phyloP scores from a whole-genome alignment of 2,329 filamentous ascomycete genomes.

The Trichoderma harzianum region DNA sequence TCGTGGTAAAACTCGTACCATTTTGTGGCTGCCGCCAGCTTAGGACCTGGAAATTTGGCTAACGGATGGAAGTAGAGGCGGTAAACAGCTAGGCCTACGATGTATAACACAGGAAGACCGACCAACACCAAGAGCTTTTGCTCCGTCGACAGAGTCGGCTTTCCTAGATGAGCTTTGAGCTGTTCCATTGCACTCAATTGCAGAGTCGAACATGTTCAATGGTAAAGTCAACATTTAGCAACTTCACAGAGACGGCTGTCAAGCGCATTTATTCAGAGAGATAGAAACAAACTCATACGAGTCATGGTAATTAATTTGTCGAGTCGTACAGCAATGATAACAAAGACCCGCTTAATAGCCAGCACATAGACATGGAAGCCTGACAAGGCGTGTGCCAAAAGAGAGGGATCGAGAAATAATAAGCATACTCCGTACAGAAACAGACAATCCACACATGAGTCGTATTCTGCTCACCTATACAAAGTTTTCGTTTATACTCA shows the following conservation, averaged over 20 bases:
- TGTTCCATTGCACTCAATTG: not conserved
- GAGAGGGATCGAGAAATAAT: too few relatives aligned
- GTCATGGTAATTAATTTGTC: not conserved
- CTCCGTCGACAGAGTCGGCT: not conserved
- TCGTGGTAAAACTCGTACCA: slow-evolving; percentile 35
- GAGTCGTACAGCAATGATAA: not conserved
- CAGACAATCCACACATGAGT: too few relatives aligned
- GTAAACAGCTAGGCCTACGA: slow-evolving; percentile 10
- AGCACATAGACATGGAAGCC: not conserved
- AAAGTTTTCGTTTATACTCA: too few relatives aligned
- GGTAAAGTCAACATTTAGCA: too few relatives aligned
- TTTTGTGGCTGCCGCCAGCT: slow-evolving; percentile 29
- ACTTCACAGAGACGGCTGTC: not conserved
- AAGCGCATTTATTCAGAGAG: not conserved
- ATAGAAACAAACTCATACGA: not conserved
- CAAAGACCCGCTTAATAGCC: not conserved
- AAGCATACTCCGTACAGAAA: too few relatives aligned
- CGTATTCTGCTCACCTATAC: too few relatives aligned
- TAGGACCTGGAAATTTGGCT: slow-evolving; percentile 31
- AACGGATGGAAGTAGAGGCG: slow-evolving; percentile 28
- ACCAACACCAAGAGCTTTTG: not conserved
- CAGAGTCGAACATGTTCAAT: not conserved
- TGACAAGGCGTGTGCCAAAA: too few relatives aligned
- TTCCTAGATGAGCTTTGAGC: not conserved
- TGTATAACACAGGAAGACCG: not conserved